Evolutionary conservation across 2,329 filamentous ascomycete genomes (phyloP), one percentile per base, ranked within the genome.

Genomic region (Thelonectria blattea): DNA sequence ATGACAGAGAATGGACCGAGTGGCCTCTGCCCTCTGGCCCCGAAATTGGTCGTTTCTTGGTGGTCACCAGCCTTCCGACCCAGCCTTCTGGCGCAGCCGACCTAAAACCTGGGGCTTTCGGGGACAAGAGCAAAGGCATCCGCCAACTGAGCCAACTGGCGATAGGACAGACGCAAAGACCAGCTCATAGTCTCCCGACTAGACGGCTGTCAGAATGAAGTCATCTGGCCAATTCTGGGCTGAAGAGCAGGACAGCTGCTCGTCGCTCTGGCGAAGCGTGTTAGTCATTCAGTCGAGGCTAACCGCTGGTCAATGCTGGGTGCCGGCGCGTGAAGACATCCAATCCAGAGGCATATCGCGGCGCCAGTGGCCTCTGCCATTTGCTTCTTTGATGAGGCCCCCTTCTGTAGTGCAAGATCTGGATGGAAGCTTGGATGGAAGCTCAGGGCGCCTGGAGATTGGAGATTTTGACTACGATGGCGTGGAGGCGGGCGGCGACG

Each of bases 301-400:
- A 57, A 48, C 43, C 17, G 53, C 42, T 57, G 58, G 53, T 53
- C 58, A 32, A 59, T 63, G 60, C 58, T 45, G 32, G 34, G n/a
- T 65, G 47, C 48, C 37, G 48, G 51, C 42, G 60, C 8, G 45
- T 50, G 50, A 56, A 63, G 59, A 14, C 63, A 65, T 56, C 62
- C 66, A 68, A 68, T 68, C 62, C 65, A 45, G 59, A 27, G 50
- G 64, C 58, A 49, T 43, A 47, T 62, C 47, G 53, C 57, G 18
- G 53, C 49, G 55, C 52, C 52, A 47, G 41, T 52, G 57, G 57
- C 57, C 41, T 49, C 39, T 52, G 48, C 57, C 51, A 56, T 56
- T 50, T 52, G 41, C 58, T 49, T 49, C 52, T 58, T 58, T 58
- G 49, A 58, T 58, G 56, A 58, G 50, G 22, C 53, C 15, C 43